These are phyloP conservation scores for Cladophialophora psammophila DNA, from an alignment of 2,329 filamentous ascomycete genomes.

Conservation along the genomic window DNA sequence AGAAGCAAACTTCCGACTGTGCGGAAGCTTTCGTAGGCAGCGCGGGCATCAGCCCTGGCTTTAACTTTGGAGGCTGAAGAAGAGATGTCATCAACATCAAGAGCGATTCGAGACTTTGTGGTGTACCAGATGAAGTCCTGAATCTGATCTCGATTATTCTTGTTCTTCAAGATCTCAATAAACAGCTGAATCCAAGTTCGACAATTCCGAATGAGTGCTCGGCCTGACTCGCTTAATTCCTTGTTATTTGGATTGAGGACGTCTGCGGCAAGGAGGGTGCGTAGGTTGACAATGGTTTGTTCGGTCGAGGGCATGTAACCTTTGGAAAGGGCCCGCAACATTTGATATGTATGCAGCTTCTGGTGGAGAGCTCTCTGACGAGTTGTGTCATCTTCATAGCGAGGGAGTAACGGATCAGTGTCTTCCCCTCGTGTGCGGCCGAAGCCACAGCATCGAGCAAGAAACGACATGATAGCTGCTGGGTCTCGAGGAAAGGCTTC, in stretches of 20 bases:
- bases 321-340: conserved; percentile 79
- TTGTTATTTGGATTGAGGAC: conserved; percentile 77
- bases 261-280: conserved; percentile 78
- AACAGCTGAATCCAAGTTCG: conserved; percentile 79
- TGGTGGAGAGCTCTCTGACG: conserved; percentile 80
- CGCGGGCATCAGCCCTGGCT: conserved; percentile 73
- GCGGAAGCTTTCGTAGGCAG: conserved; percentile 79
- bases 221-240: conserved; percentile 79
- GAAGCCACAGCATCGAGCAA: conserved; percentile 72
- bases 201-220: conserved; percentile 72
- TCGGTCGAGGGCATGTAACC: conserved; percentile 94
- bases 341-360: conserved; percentile 89
- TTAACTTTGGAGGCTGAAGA: conserved; percentile 68
- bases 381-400: conserved; percentile 80
- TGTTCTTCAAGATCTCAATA: conserved; percentile 80
- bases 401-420: conserved; percentile 79
- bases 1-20: conserved; percentile 85
- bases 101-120: conserved; percentile 72
- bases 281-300: conserved; percentile 79
- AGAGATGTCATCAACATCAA: conserved; percentile 71
- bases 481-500: neutral
- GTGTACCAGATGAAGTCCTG: conserved; percentile 93
- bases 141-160: conserved; percentile 83
- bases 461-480: conserved; percentile 41
- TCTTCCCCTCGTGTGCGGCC: conserved; percentile 64